Evolutionary conservation across 805 yeast genomes (phyloP), one percentile per base, ranked within the genome.

Genomic region (Deakozyma indianensis): DNA sequence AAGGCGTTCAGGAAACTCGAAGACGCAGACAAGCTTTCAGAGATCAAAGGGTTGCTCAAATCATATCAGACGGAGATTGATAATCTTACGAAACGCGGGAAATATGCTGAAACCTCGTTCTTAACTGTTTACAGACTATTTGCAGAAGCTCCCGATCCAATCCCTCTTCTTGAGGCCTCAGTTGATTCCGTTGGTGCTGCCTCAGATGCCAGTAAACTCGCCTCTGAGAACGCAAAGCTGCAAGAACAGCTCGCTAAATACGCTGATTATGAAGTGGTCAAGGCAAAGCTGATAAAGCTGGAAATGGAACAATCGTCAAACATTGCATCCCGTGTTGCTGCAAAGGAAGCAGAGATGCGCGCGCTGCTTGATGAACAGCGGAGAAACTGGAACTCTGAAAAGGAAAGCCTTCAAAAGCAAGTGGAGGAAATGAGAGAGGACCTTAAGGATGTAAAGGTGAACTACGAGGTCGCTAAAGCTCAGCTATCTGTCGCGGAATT

Each of bases 121-220:
- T 75, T 87, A 58, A 77, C 78, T 18, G 68, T 84, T 21, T 90
- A 90, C 65, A 68, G 84, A 46, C 68, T 77, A 15, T 65, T 90
- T 3, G 84, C 87, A 3, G 95, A 88, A 59, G 88, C 94, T 0
- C 96, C 96, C 0, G 96, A 90, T 64, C 97, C 97, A 1, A 75
- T 73, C 50, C 94, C 95, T 3, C 61, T 88, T 38, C 64, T 90
- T 47, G 83, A 82, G 53, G 71, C 77, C 32, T 75, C 88, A 1
- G 58, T 83, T 23, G 84, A 79, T 43, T 74, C 84, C 3, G 75
- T 81, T 4, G 61, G 71, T 2, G 71, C 74, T 18, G 67, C 71
- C 1, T 66, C 71, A 20, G 85, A 83, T 44, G 64, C 72, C 4
- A 71, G 69, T 2, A 61, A 62, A 7, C 61, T 83, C 43, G 70